Conservation (phyloP, 176 grass and related monocot species). For the Eragrostis nindensis region DNA sequence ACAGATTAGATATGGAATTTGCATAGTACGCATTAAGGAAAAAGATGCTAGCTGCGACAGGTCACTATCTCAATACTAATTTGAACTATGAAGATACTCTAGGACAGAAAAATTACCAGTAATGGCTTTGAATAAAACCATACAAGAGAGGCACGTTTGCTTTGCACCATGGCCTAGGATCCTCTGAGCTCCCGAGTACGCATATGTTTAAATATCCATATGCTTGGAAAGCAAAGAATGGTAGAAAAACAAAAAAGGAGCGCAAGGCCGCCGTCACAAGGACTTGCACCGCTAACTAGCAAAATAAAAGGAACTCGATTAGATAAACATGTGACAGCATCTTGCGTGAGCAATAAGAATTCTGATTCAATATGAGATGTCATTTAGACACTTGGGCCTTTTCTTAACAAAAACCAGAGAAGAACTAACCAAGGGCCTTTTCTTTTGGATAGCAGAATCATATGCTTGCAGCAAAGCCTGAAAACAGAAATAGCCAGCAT, state of each 20-base stretch:
- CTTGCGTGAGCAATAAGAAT: not conserved
- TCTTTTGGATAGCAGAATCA: slow-evolving; percentile 67
- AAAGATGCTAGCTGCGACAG: not conserved
- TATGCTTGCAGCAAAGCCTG: slow-evolving; percentile 73
- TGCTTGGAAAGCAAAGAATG: slow-evolving; percentile 87
- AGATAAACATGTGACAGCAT: slow-evolving; percentile 24
- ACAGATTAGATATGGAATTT: slow-evolving; percentile 20
- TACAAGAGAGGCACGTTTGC: slow-evolving; percentile 80
- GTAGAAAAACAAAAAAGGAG: slow-evolving; percentile 71
- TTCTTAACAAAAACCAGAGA: slow-evolving; percentile 18
- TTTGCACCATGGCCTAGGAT: slow-evolving; percentile 80
- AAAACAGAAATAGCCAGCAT: slow-evolving; percentile 99
- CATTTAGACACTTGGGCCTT: not conserved
- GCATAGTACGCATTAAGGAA: not conserved
- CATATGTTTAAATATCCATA: slow-evolving; percentile 95
- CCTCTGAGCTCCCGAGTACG: slow-evolving; percentile 38
- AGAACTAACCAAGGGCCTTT: slow-evolving; percentile 59
- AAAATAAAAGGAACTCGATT: slow-evolving; percentile 43
- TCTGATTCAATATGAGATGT: slow-evolving; percentile 2
- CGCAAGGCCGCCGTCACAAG: slow-evolving; percentile 55
- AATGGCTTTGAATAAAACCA: slow-evolving; percentile 90
- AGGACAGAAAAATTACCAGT: slow-evolving; percentile 69
- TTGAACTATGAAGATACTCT: slow-evolving; percentile 5
- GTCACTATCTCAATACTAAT: slow-evolving; percentile 24
- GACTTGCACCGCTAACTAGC: slow-evolving; percentile 57